phyloP scores from a whole-genome alignment of 495 filamentous ascomycete species.

The Platismatia glauca region DNA sequence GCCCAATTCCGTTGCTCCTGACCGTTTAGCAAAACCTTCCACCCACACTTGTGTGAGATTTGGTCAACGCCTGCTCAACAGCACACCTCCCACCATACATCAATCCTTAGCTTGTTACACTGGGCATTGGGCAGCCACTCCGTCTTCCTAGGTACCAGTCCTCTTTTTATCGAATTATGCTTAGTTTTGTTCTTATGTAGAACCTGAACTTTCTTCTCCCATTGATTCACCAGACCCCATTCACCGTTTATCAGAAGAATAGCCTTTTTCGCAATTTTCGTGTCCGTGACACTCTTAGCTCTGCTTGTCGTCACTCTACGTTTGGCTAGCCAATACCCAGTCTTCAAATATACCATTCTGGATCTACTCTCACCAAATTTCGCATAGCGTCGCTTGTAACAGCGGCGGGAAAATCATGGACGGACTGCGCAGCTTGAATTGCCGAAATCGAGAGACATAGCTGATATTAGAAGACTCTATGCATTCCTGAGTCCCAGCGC shows the following conservation, averaged over 20 bases:
- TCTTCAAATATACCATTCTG: constrained; percentile 27
- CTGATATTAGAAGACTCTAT: no score
- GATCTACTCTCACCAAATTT: no score
- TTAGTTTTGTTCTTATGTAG: not conserved
- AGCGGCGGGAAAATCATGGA: no score
- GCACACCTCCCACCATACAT: not conserved
- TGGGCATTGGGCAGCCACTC: no score
- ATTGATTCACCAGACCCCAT: not conserved
- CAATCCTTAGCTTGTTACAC: not conserved
- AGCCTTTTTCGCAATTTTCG: constrained; percentile 19
- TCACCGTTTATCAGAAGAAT: not conserved
- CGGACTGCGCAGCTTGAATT: no score
- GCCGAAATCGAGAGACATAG: no score
- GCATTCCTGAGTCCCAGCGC: no score
- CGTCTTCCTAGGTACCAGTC: not conserved
- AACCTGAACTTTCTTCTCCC: no score
- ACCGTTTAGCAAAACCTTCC: no score
- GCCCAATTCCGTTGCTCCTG: not conserved
- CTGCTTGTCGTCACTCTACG: constrained; percentile 29
- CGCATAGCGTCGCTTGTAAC: no score
- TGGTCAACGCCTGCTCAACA: not conserved
- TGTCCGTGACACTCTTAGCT: constrained; percentile 26
- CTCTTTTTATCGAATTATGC: not conserved
- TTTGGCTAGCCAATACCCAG: constrained; percentile 28
- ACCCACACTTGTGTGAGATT: no score